These are phyloP conservation scores for Carex kokanica DNA, from an alignment of 176 grass and related monocot species.

Conservation along the genomic window DNA sequence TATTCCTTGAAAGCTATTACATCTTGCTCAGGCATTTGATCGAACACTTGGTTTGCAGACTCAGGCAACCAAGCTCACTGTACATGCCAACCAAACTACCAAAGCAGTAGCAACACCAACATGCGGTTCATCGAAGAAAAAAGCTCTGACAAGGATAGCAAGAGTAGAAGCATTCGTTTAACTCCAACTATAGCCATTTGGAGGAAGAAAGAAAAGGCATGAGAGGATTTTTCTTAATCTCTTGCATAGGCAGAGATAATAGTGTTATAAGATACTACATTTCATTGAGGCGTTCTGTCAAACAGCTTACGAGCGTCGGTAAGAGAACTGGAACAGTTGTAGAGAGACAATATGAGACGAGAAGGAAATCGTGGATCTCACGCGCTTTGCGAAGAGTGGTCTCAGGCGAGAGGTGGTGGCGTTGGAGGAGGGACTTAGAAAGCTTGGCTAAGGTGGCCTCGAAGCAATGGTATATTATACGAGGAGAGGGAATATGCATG, in stretches of 20 bases:
- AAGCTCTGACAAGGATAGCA: constrained; percentile 49
- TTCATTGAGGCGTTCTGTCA: constrained; percentile 36
- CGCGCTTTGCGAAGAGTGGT: constrained; percentile 36
- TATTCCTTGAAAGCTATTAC: constrained; percentile 64
- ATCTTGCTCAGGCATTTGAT: constrained; percentile 52
- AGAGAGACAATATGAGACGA: no score
- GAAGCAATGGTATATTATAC: constrained; percentile 22
- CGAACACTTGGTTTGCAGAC: constrained; percentile 56
- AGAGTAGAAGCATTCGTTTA: constrained; percentile 56
- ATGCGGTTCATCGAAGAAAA: constrained; percentile 10
- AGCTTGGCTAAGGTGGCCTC: constrained; percentile 50
- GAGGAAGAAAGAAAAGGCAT: constrained; percentile 45
- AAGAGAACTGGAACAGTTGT: no score
- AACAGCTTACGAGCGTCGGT: no score
- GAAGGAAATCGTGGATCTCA: no score
- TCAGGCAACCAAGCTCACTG: constrained; percentile 30
- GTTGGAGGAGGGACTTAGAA: constrained; percentile 44
- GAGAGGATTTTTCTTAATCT: constrained; percentile 21
- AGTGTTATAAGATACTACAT: constrained; percentile 70
- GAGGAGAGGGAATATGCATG: no score
- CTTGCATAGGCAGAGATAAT: constrained; percentile 59
- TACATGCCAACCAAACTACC: constrained; percentile 80
- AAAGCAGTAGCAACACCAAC: constrained; percentile 27
- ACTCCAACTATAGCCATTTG: constrained; percentile 34
- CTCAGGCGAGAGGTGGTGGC: constrained; percentile 22